phyloP scores from a whole-genome alignment of 495 filamentous ascomycete species.

The Penicillium coprophilum region DNA sequence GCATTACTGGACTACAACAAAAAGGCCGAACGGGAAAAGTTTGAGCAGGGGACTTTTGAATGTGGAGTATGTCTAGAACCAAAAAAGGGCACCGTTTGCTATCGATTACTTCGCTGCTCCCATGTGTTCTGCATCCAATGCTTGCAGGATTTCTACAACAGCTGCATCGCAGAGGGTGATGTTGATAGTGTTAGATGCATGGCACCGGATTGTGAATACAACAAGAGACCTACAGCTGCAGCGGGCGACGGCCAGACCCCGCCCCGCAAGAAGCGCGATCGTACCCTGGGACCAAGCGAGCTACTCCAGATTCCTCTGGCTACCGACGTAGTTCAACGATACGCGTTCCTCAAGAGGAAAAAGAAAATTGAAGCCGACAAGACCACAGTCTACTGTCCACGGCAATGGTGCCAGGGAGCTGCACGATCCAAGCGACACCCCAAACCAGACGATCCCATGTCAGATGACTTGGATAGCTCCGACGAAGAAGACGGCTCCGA shows the following conservation, averaged over 20 bases:
- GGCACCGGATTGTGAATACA: slow-evolving; percentile 70
- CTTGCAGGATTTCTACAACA: slow-evolving; percentile 85
- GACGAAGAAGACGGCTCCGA: slow-evolving; percentile 45
- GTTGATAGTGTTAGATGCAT: slow-evolving; percentile 75
- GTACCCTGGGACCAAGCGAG: slow-evolving; percentile 79
- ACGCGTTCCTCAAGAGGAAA: slow-evolving; percentile 87
- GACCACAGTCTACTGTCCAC: slow-evolving; percentile 89
- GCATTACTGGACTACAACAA: slow-evolving; percentile 77
- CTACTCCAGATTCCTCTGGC: slow-evolving; percentile 80
- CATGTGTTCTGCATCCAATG: slow-evolving; percentile 91
- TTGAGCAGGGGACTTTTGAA: slow-evolving; percentile 82
- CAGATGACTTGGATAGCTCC: slow-evolving; percentile 49
- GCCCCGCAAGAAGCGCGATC: slow-evolving; percentile 51
- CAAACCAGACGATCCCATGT: slow-evolving; percentile 57
- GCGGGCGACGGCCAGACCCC: slow-evolving; percentile 21
- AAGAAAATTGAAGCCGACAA: slow-evolving; percentile 86
- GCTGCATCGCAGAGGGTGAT: slow-evolving; percentile 81
- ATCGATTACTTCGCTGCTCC: slow-evolving; percentile 72
- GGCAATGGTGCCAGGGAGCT: slow-evolving; percentile 92
- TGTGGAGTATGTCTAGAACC: slow-evolving; percentile 91
- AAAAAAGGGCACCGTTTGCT: slow-evolving; percentile 82
- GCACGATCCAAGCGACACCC: slow-evolving; percentile 77
- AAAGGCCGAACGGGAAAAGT: slow-evolving; percentile 66
- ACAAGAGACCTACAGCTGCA: slow-evolving; percentile 33
- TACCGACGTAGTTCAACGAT: slow-evolving; percentile 74